Base-by-base conservation (phyloP, 257 asterid genomes). In the Solanum medicagineum region DNA sequence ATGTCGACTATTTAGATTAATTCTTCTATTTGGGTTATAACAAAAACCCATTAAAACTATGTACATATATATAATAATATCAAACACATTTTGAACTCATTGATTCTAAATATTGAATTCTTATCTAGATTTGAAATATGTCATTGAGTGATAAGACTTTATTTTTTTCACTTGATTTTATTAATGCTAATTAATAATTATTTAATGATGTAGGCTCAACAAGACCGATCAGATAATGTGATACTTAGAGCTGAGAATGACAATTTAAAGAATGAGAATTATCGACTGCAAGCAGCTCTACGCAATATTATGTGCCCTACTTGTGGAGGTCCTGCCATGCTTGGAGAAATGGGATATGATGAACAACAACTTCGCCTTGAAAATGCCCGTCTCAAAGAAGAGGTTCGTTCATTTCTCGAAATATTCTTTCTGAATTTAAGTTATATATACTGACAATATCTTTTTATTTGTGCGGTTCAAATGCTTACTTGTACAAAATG, bases 381-480 rank as follows among this genome's bases (percentile, higher is more conserved):
- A 89, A 96, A 96, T 86, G 97, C 97, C 11, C 94, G 98, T 73
- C 98, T 96, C 87, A 96, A 95, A 87, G 98, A 94, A 79, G 98
- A 96, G 98, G 99, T 93, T 62, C 1, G 2, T 54, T 20, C 12
- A 0, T 6, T 26, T 14, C 32, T 65, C 10, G 5, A 5, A 32
- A 0, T 45, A 13, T 57, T 11, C 4, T 3, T 44, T 16, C 19
- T 36, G n/a, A n/a, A 40, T 70, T 40, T 5, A 70, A 40, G 54
- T 70, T 70, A 19, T 40, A 70, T 40, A 70, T 1, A 19, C 2
- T 10, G 2, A 40, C 5, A 70, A 0, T 45, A 69, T 26, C 60
- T 10, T 13, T 29, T 4, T 15, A 12, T 17, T 6, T 3, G 10
- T 15, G 45, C 24, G 13, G 3, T 19, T 20, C 0, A 22, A 8